These are phyloP conservation scores for Lasiodiplodia hormozganensis DNA, from an alignment of 2,329 filamentous ascomycete genomes.

Conservation along the genomic window DNA sequence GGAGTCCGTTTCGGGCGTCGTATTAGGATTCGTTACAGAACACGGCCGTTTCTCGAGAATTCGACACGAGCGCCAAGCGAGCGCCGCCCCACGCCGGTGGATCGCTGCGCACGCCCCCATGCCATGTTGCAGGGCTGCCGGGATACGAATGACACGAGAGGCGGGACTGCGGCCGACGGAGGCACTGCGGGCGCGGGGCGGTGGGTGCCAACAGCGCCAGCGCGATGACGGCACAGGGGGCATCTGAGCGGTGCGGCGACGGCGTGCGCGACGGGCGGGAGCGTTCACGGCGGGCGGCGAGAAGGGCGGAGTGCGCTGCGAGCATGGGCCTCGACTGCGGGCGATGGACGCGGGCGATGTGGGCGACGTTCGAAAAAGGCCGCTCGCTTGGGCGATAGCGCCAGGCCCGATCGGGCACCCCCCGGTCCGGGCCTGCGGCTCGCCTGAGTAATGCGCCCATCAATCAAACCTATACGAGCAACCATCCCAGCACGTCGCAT, in stretches of 20 bases:
- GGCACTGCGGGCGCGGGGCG: not conserved
- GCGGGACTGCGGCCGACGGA: conserved; percentile 7
- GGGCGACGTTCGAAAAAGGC: conserved; percentile 20
- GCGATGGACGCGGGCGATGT: not conserved
- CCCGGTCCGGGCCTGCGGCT: conserved; percentile 26
- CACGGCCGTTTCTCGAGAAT: conserved; percentile 27
- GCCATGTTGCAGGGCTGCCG: conserved; percentile 14
- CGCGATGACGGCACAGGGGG: not conserved
- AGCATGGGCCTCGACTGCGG: not conserved
- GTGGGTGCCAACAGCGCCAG: not conserved
- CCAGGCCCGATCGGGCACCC: not conserved
- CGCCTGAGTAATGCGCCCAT: conserved; percentile 18
- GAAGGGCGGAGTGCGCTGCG: not conserved
- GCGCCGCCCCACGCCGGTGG: conserved; percentile 18
- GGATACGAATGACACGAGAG: conserved; percentile 19
- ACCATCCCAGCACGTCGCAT: not conserved
- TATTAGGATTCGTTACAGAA: conserved; percentile 23
- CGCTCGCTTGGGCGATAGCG: conserved; percentile 21
- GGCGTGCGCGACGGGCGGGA: not conserved
- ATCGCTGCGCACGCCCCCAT: conserved; percentile 14
- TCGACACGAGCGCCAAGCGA: conserved; percentile 26
- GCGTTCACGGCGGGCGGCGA: not conserved
- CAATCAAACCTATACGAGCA: conserved; percentile 23
- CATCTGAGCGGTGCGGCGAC: not conserved
- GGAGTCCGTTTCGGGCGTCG: not conserved